A percentile compares a stretch with the other conserved stretches of the same genome.
phyloP scores from a whole-genome alignment of 257 asterid genomes.

The Handroanthus guayacan region DNA sequence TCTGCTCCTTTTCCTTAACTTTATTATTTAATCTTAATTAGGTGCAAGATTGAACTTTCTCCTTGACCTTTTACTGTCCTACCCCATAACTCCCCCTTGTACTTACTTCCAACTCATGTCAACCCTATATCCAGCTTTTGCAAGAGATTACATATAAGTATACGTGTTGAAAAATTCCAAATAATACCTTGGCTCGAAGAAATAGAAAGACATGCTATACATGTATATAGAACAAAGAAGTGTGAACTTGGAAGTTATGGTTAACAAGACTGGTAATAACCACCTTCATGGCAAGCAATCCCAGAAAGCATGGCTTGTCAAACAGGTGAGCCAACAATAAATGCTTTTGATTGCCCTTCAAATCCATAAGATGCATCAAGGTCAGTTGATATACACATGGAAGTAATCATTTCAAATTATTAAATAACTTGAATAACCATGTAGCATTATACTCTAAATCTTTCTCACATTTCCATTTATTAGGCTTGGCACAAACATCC shows the following conservation, averaged over 20 bases:
- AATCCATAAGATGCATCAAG: conserved; percentile 26
- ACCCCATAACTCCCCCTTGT: neutral
- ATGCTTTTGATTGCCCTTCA: conserved; percentile 86
- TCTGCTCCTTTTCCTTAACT: neutral
- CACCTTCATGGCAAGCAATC: conserved; percentile 90
- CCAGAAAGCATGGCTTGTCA: conserved; percentile 99
- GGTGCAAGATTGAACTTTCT: neutral
- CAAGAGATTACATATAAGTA: neutral
- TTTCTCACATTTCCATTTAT: neutral
- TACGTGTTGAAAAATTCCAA: neutral
- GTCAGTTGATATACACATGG: conserved; percentile 6
- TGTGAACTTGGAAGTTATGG: conserved; percentile 6
- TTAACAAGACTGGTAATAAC: conserved; percentile 19
- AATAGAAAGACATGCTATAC: neutral
- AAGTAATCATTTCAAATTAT: neutral
- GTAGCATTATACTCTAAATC: neutral
- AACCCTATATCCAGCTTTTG: neutral
- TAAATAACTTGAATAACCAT: conserved; percentile 9
- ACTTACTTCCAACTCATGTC: neutral
- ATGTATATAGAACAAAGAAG: neutral
- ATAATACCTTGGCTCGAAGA: neutral
- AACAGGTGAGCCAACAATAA: conserved; percentile 84
- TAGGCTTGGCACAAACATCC: neutral
- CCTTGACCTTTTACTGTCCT: neutral
- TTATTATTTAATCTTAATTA: neutral